Conservation (phyloP, 768 basidiomycete species). For the Termitomyces bulborhizus region DNA sequence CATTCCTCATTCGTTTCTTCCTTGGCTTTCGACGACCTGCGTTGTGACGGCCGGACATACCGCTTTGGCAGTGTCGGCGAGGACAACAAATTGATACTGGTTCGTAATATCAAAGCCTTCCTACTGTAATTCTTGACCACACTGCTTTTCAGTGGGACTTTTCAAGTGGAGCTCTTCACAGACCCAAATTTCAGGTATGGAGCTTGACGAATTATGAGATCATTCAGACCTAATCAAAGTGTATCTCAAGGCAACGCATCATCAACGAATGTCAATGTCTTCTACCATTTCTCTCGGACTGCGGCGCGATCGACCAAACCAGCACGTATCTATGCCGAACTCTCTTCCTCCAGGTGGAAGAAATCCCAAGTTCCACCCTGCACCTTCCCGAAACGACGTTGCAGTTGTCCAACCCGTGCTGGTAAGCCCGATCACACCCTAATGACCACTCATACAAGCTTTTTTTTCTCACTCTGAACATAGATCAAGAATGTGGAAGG, state of each 20-base stretch:
- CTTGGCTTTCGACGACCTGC: constrained; percentile 84
- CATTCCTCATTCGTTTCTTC: constrained; percentile 92
- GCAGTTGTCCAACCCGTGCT: constrained; percentile 88
- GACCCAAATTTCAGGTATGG: constrained; percentile 66
- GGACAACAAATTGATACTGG: constrained; percentile 90
- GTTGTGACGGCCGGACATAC: constrained; percentile 86
- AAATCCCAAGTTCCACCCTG: constrained; percentile 68
- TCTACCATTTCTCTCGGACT: constrained; percentile 72
- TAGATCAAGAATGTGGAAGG: constrained; percentile 79
- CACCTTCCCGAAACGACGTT: constrained; percentile 87
- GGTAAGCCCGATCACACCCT: constrained; percentile 37
- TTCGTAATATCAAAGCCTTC: constrained; percentile 27
- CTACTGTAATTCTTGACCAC: constrained; percentile 3
- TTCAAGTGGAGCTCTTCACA: constrained; percentile 83
- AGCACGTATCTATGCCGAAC: constrained; percentile 42
- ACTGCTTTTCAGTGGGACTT: constrained; percentile 76
- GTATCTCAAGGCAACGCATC: constrained; percentile 42
- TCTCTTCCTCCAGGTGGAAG: constrained; percentile 31
- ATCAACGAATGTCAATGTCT: constrained; percentile 72
- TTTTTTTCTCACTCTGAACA: background rate
- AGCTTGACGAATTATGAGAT: background rate
- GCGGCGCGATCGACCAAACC: constrained; percentile 55
- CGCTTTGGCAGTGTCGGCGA: constrained; percentile 96
- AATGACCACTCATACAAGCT: background rate
- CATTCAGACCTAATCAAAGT: background rate